A percentile compares a stretch with the other conserved stretches of the same genome.
These are phyloP conservation scores for Flueggea neowawraea DNA, from an alignment of 441 rosid genomes.

Conservation along the genomic window DNA sequence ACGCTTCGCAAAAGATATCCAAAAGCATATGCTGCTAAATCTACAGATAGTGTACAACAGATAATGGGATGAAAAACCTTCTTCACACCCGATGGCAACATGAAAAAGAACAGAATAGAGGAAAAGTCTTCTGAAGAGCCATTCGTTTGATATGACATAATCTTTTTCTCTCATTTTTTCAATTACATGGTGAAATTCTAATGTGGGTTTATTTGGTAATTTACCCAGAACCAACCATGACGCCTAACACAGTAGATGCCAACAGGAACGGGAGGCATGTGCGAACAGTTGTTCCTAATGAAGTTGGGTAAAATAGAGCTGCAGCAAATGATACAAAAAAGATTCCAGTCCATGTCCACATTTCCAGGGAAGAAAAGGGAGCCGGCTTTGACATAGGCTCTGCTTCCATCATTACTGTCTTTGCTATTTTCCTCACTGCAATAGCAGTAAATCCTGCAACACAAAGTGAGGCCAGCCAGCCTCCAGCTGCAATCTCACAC, in stretches of 20 bases:
- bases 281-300: slow-evolving; percentile 71
- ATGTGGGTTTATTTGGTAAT: slow-evolving; percentile 4
- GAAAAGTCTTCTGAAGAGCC: no score
- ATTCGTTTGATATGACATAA: neutral
- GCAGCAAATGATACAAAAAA: slow-evolving; percentile 64
- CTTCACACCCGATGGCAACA: slow-evolving; percentile 80
- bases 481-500: slow-evolving; percentile 54
- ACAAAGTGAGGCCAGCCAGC: slow-evolving; percentile 94
- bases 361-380: slow-evolving; percentile 62
- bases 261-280: slow-evolving; percentile 94
- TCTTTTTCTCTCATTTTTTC: neutral
- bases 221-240: slow-evolving; percentile 91
- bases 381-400: slow-evolving; percentile 94
- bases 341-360: slow-evolving; percentile 77
- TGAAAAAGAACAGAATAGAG: slow-evolving; percentile 16
- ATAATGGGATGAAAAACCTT: slow-evolving; percentile 83
- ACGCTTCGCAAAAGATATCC: slow-evolving; percentile 83
- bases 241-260: slow-evolving; percentile 90
- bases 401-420: slow-evolving; percentile 82
- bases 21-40: slow-evolving; percentile 76
- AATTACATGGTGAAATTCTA: neutral
- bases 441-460: slow-evolving; percentile 92
- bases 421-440: slow-evolving; percentile 77
- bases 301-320: slow-evolving; percentile 64
- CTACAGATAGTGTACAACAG: slow-evolving; percentile 84